Evolutionary conservation across 192 early-diverging fungal genomes (phyloP).

Genomic region (Diversispora epigaea): DNA sequence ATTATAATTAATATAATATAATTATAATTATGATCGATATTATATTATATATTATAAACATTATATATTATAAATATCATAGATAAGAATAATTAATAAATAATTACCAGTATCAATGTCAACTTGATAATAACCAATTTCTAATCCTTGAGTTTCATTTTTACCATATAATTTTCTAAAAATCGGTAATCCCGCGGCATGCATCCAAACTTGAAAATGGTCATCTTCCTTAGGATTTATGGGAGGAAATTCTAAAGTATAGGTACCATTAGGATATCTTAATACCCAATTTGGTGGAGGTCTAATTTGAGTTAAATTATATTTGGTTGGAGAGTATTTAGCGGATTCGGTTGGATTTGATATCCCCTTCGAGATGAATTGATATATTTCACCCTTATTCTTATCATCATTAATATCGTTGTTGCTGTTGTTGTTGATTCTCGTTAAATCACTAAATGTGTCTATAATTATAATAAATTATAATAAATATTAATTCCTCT

Average conservation of each 20-base stretch:
- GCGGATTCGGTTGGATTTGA: slow-evolving; percentile 84
- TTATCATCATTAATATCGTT: neutral
- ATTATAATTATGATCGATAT: too few relatives aligned
- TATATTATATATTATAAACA: too few relatives aligned
- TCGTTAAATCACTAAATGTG: slow-evolving; percentile 21
- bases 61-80: neutral
- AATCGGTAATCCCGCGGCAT: slow-evolving; percentile 88
- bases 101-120: slow-evolving; percentile 71
- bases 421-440: neutral
- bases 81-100: neutral
- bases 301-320: slow-evolving; percentile 53
- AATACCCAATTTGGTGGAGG: slow-evolving; percentile 89
- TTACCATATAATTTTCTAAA: slow-evolving; percentile 94
- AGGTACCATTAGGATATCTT: slow-evolving; percentile 56
- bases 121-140: slow-evolving; percentile 72
- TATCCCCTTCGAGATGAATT: slow-evolving; percentile 70
- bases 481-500: slow-evolving; percentile 56
- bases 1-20: too few relatives aligned
- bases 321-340: slow-evolving; percentile 60
- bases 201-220: slow-evolving; percentile 99
- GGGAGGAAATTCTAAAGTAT: slow-evolving; percentile 48
- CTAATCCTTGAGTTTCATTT: slow-evolving; percentile 61
- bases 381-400: slow-evolving; percentile 43
- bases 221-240: slow-evolving; percentile 68
- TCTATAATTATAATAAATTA: slow-evolving; percentile 38